phyloP scores from a whole-genome alignment of 2,329 filamentous ascomycete genomes.

The Arthrinium puccinioides region DNA sequence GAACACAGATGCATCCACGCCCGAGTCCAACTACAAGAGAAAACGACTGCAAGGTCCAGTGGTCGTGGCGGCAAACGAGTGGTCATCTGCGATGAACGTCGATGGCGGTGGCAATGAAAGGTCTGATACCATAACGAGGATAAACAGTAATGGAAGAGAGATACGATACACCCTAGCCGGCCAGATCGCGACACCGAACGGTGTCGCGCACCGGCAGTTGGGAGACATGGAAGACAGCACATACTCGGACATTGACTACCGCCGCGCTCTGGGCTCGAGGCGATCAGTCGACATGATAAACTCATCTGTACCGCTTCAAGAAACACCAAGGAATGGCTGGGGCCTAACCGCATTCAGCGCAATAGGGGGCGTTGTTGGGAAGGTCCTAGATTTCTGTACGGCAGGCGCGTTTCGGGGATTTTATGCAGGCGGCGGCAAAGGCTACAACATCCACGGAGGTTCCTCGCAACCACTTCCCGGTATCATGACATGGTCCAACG shows the following conservation, averaged over 20 bases:
- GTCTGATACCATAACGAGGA: not conserved
- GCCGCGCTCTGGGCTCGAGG: constrained; percentile 44
- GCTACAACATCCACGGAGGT: constrained; percentile 49
- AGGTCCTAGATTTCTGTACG: constrained; percentile 80
- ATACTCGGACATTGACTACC: constrained; percentile 51
- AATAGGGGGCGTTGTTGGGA: constrained; percentile 63
- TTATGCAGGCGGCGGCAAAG: constrained; percentile 72
- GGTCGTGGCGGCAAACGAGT: constrained; percentile 23
- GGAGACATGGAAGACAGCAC: constrained; percentile 41
- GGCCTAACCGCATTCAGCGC: constrained; percentile 52
- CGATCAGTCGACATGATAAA: constrained; percentile 29
- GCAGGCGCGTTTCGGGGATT: constrained; percentile 72
- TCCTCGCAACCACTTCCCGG: not conserved
- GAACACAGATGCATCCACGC: constrained; percentile 26
- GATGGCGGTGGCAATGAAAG: constrained; percentile 19
- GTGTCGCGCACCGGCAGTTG: constrained; percentile 18
- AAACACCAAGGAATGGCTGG: constrained; percentile 37
- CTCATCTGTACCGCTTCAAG: constrained; percentile 18
- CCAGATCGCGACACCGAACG: constrained; percentile 42
- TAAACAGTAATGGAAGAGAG: constrained; percentile 11
- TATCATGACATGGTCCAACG: not conserved
- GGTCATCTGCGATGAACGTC: constrained; percentile 17
- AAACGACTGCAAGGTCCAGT: constrained; percentile 32
- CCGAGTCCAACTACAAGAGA: constrained; percentile 33
- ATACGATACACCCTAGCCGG: constrained; percentile 44